Evolutionary conservation across 495 filamentous ascomycete species (phyloP).

Genomic region (Penicillium robsamsonii): DNA sequence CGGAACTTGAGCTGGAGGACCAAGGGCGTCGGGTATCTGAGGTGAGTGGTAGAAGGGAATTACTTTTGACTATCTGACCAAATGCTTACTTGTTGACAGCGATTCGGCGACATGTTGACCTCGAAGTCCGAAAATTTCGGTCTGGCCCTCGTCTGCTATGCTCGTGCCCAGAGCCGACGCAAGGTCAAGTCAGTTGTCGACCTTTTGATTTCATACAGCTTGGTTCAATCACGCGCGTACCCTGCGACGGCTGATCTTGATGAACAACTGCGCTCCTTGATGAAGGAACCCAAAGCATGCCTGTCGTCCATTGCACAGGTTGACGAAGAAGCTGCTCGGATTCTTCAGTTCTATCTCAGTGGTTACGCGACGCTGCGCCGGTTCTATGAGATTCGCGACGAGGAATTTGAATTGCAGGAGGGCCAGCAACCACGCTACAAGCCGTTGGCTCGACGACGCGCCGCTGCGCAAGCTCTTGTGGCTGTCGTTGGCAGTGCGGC

Average conservation of each 20-base stretch:
- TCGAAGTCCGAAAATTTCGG: constrained; percentile 70
- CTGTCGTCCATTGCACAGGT: constrained; percentile 61
- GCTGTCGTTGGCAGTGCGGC: constrained; percentile 78
- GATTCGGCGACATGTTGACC: constrained; percentile 70
- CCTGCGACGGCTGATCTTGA: constrained; percentile 69
- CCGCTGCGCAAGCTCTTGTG: constrained; percentile 68
- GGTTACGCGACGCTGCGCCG: constrained; percentile 85
- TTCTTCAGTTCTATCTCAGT: constrained; percentile 78
- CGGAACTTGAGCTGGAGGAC: constrained; percentile 63
- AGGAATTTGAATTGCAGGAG: constrained; percentile 42
- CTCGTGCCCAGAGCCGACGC: constrained; percentile 66
- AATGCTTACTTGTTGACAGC: constrained; percentile 45
- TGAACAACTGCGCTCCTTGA: constrained; percentile 58
- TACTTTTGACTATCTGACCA: not conserved
- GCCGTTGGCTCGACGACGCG: constrained; percentile 55
- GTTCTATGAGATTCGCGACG: constrained; percentile 84
- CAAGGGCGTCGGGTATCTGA: constrained; percentile 73
- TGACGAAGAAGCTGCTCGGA: constrained; percentile 73
- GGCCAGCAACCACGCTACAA: constrained; percentile 45
- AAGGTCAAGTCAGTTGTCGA: constrained; percentile 81
- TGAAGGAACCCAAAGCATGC: constrained; percentile 63
- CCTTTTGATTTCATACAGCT: constrained; percentile 79
- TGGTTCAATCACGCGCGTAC: constrained; percentile 77
- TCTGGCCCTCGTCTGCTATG: constrained; percentile 79
- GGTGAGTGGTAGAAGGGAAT: constrained; percentile 49